A percentile compares a stretch with the other conserved stretches of the same genome.
Evolutionary conservation across 2,329 filamentous ascomycete genomes (phyloP).

Genomic region (Trichoderma sp.): DNA sequence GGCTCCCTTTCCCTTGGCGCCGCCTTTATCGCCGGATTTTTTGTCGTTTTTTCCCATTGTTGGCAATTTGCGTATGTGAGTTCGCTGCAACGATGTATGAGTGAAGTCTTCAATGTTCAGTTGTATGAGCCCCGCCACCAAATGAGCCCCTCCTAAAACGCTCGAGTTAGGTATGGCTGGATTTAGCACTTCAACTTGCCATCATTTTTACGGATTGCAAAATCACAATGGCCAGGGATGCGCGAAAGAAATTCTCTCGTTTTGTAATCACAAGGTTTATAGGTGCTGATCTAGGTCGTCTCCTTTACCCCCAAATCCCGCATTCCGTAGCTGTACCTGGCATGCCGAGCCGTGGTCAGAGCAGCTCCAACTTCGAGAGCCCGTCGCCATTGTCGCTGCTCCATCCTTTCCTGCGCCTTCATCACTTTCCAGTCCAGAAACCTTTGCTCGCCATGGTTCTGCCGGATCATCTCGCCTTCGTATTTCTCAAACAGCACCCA

Average conservation of each 20-base stretch:
- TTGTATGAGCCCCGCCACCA: slow-evolving; percentile 14
- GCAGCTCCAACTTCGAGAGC: slow-evolving; percentile 36
- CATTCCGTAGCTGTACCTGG: slow-evolving; percentile 21
- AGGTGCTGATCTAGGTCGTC: background rate
- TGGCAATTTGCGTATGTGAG: slow-evolving; percentile 13
- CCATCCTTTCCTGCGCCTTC: slow-evolving; percentile 38
- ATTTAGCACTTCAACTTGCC: background rate
- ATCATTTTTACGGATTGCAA: background rate
- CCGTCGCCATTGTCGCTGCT: slow-evolving; percentile 38
- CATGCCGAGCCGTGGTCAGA: slow-evolving; percentile 31
- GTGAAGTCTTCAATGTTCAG: slow-evolving; percentile 7
- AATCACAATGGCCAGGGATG: background rate
- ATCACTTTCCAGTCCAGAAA: slow-evolving; percentile 49
- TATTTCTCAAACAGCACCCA: slow-evolving; percentile 56
- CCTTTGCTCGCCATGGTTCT: slow-evolving; percentile 44
- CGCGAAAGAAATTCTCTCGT: background rate
- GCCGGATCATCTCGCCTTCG: slow-evolving; percentile 48
- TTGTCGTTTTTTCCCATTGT: slow-evolving; percentile 48
- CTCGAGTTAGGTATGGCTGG: background rate
- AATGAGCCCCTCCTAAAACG: slow-evolving; percentile 18
- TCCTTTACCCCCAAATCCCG: slow-evolving; percentile 1
- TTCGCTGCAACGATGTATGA: slow-evolving; percentile 7
- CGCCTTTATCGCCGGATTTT: slow-evolving; percentile 46
- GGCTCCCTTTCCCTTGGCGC: slow-evolving; percentile 38
- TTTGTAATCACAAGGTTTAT: background rate